phyloP scores from a whole-genome alignment of 2,329 filamentous ascomycete species.

The Hansfordia pulvinata region DNA sequence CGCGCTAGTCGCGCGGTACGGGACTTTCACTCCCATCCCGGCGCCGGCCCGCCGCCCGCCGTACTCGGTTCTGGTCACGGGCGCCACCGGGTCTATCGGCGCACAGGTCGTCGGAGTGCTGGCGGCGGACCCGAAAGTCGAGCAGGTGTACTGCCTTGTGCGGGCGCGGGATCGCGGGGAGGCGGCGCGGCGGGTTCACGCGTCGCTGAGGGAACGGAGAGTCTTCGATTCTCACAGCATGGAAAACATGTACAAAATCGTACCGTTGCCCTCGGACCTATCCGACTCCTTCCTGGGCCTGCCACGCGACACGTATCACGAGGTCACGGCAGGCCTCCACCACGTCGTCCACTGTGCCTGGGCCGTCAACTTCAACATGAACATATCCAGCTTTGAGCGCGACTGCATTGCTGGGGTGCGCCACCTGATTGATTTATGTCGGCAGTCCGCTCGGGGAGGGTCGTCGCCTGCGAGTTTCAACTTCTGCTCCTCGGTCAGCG shows the following conservation, averaged over 20 bases:
- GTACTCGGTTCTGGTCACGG: slow-evolving; percentile 39
- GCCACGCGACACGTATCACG: slow-evolving; percentile 9
- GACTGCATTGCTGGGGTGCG: slow-evolving; percentile 28
- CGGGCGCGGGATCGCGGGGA: slow-evolving; percentile 20
- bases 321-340: slow-evolving; percentile 19
- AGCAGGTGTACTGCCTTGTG: slow-evolving; percentile 36
- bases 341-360: slow-evolving; percentile 36
- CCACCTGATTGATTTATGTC: slow-evolving; percentile 26
- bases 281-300: slow-evolving; percentile 25
- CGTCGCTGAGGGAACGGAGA: slow-evolving; percentile 13
- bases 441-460: slow-evolving; percentile 2
- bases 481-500: slow-evolving; percentile 36
- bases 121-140: slow-evolving; percentile 38
- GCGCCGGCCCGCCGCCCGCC: too few species aligned
- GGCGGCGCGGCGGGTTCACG: slow-evolving; percentile 9
- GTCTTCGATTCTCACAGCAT: slow-evolving; percentile 16
- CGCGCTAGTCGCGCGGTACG: slow-evolving; percentile 29
- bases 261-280: slow-evolving; percentile 24
- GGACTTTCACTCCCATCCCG: slow-evolving; percentile 18
- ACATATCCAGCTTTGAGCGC: slow-evolving; percentile 32
- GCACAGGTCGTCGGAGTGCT: slow-evolving; percentile 47
- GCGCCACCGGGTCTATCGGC: slow-evolving; percentile 52
- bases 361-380: slow-evolving; percentile 43
- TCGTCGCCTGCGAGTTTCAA: slow-evolving; percentile 19
- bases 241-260: slow-evolving; percentile 15